These are phyloP conservation scores for Buxus sempervirens DNA, from an alignment of 164 flowering plant genomes.

Conservation along the genomic window DNA sequence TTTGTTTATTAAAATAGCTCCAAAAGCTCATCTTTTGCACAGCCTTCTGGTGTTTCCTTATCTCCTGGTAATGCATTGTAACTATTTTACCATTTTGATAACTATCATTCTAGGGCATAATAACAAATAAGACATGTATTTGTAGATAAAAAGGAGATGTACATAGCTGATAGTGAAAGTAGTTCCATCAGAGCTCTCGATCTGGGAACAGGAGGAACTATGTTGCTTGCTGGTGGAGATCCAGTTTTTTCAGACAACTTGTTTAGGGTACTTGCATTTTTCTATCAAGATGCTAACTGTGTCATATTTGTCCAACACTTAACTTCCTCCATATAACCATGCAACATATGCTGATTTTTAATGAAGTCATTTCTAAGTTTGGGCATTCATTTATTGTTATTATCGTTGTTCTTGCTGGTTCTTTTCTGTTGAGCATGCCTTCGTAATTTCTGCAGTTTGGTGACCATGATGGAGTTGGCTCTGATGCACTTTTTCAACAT, in stretches of 20 bases:
- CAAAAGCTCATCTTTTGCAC: conserved; percentile 80
- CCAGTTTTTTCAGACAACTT: conserved; percentile 79
- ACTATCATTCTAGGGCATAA: neutral
- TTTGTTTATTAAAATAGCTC: conserved; percentile 44
- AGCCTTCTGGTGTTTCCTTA: conserved; percentile 88
- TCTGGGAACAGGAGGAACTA: conserved; percentile 84
- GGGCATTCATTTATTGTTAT: neutral
- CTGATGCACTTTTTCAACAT: conserved; percentile 95
- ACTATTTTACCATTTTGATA: conserved; percentile 1
- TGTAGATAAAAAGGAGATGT: conserved; percentile 61
- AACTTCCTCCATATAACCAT: neutral
- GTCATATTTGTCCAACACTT: neutral
- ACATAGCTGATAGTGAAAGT: conserved; percentile 96
- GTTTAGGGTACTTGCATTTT: conserved; percentile 52
- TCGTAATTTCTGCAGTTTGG: conserved; percentile 64
- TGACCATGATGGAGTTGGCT: conserved; percentile 85
- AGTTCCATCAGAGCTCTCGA: conserved; percentile 88
- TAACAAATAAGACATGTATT: neutral
- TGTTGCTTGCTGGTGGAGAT: conserved; percentile 90
- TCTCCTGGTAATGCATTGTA: conserved; percentile 56
- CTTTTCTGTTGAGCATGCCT: neutral
- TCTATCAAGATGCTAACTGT: conserved; percentile 1
- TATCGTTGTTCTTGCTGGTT: no score
- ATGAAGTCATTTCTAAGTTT: neutral
- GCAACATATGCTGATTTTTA: neutral